Percentiles rank a stretch among this genome's conserved stretches.
These are phyloP conservation scores for Ceratobasidium sp. DNA, from an alignment of 1,284 basidiomycete genomes.

Conservation along the genomic window DNA sequence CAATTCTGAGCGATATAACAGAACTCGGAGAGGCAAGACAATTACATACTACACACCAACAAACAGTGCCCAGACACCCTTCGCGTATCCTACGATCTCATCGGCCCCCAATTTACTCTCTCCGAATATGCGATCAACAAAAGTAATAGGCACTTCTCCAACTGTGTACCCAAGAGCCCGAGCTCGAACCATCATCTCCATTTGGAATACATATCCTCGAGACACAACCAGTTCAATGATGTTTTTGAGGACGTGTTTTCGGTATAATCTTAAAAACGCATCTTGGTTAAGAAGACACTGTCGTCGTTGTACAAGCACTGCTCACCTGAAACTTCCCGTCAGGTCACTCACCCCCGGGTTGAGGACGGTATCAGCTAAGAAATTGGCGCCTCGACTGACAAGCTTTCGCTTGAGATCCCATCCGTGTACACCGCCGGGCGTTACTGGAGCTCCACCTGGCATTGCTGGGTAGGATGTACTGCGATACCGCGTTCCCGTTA, in stretches of 20 bases:
- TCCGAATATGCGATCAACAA: conserved; percentile 91
- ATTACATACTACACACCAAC: conserved; percentile 64
- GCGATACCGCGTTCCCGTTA: conserved; percentile 91
- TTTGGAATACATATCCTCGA: conserved; percentile 94
- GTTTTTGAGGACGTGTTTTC: conserved; percentile 75
- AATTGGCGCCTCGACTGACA: conserved; percentile 87
- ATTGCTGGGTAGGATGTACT: conserved; percentile 64
- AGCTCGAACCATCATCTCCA: conserved; percentile 96
- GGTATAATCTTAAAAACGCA: conserved; percentile 70
- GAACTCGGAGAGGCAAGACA: conserved; percentile 2
- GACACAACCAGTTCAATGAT: conserved; percentile 86
- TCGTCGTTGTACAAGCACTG: conserved; percentile 29
- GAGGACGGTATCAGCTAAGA: conserved; percentile 82
- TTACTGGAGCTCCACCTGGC: conserved; percentile 55
- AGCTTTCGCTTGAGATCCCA: conserved; percentile 91
- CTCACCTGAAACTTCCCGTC: conserved; percentile 86
- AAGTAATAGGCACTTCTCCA: conserved; percentile 92
- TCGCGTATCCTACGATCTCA: conserved; percentile 89
- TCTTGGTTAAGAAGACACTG: not conserved
- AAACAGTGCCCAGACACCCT: conserved; percentile 86
- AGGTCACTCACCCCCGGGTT: conserved; percentile 86
- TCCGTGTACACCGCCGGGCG: conserved; percentile 84
- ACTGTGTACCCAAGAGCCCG: conserved; percentile 82
- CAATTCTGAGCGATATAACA: not conserved
- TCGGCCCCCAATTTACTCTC: conserved; percentile 91